Conservation (phyloP, 2,329 filamentous ascomycete species). For the Claviceps digitariae region DNA sequence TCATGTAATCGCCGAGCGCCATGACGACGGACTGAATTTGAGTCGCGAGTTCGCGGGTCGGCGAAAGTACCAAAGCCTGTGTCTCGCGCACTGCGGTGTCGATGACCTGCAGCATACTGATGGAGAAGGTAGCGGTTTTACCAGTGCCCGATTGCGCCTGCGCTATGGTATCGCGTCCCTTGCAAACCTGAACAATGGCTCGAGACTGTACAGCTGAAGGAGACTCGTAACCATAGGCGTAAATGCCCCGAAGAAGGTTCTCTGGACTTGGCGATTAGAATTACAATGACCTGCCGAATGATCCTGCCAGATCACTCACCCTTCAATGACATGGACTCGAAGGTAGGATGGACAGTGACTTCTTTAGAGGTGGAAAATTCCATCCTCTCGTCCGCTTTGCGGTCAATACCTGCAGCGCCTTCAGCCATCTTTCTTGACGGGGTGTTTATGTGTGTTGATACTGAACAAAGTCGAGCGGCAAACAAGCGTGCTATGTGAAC, state of each 20-base stretch:
- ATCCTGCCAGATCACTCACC: slow-evolving; percentile 25
- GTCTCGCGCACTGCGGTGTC: slow-evolving; percentile 86
- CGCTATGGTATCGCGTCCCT: slow-evolving; percentile 95
- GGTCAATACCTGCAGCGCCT: slow-evolving; percentile 61
- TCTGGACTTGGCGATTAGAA: slow-evolving; percentile 32
- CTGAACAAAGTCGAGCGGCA: not conserved
- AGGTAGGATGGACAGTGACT: slow-evolving; percentile 86
- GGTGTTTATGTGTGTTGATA: not conserved
- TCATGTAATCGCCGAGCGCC: slow-evolving; percentile 99
- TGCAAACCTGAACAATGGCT: slow-evolving; percentile 97
- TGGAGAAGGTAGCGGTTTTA: slow-evolving; percentile 94
- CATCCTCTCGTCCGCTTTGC: slow-evolving; percentile 89
- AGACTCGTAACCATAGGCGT: slow-evolving; percentile 97
- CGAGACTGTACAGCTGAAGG: slow-evolving; percentile 95
- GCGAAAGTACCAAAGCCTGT: slow-evolving; percentile 88
- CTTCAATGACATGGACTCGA: slow-evolving; percentile 94
- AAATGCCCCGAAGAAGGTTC: slow-evolving; percentile 90
- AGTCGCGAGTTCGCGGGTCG: slow-evolving; percentile 89
- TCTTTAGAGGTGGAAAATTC: slow-evolving; percentile 98
- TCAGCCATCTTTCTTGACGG: slow-evolving; percentile 69
- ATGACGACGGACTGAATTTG: slow-evolving; percentile 98
- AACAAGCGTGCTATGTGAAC: not conserved
- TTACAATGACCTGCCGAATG: not conserved
- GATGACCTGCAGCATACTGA: slow-evolving; percentile 91
- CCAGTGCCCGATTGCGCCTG: slow-evolving; percentile 95